Conservation (phyloP, 2,329 filamentous ascomycete species). For the Blumeria graminis region DNA sequence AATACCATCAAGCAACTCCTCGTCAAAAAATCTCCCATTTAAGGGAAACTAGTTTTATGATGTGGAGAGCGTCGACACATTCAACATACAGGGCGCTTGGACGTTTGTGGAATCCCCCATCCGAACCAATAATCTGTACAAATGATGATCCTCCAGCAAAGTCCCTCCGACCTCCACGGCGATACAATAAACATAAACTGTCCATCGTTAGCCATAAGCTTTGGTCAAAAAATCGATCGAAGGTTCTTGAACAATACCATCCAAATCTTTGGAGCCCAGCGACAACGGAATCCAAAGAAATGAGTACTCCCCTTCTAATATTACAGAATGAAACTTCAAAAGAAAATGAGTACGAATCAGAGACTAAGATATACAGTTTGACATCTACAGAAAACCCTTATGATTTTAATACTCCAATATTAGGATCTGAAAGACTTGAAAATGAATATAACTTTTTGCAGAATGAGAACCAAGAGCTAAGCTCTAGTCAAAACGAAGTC, state of each 20-base stretch:
- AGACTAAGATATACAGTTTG: too few relatives aligned
- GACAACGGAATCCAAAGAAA: background rate
- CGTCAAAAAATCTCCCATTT: background rate
- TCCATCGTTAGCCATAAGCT: constrained; percentile 10
- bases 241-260: background rate
- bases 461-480: too few relatives aligned
- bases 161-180: constrained; percentile 10
- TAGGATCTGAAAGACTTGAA: background rate
- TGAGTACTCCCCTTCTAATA: too few relatives aligned
- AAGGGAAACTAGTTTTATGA: constrained; percentile 3
- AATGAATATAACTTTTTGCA: too few relatives aligned
- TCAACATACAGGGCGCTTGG: constrained; percentile 6
- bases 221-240: constrained; percentile 8
- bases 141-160: constrained; percentile 11
- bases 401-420: background rate
- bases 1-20: constrained; percentile 4
- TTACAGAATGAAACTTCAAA: too few relatives aligned
- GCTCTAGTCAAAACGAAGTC: background rate
- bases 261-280: background rate
- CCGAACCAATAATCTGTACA: constrained; percentile 1
- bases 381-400: too few relatives aligned
- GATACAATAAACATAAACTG: constrained; percentile 5
- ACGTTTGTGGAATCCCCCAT: constrained; percentile 10
- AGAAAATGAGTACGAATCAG: too few relatives aligned
- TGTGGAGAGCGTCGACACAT: constrained; percentile 9